Evolutionary conservation across 805 yeast species (phyloP).

Genomic region (Clavispora phyllophila): DNA sequence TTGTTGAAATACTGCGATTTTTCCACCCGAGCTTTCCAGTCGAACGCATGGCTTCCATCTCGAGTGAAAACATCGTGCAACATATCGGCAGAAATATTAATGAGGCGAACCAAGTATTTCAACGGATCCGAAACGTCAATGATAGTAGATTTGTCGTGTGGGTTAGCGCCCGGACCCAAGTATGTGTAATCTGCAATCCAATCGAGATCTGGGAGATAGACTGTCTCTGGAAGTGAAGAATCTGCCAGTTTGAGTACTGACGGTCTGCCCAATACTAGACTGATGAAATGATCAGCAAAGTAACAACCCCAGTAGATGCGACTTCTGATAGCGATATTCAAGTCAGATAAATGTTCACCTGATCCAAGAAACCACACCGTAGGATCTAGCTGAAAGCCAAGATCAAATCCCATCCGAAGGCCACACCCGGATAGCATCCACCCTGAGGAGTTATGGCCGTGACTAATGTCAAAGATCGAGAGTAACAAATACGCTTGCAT

Average conservation of each 20-base stretch:
- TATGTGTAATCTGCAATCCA: slow-evolving; percentile 1
- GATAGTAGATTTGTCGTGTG: not conserved
- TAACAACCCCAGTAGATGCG: slow-evolving; percentile 6
- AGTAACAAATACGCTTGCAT: slow-evolving; percentile 3
- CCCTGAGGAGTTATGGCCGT: slow-evolving; percentile 2
- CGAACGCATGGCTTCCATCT: not conserved
- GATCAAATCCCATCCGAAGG: slow-evolving; percentile 3
- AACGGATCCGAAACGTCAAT: slow-evolving; percentile 1
- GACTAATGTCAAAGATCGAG: slow-evolving; percentile 1
- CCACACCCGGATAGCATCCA: slow-evolving; percentile 5
- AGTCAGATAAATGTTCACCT: not conserved
- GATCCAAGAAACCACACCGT: not conserved
- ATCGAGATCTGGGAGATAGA: slow-evolving; percentile 1
- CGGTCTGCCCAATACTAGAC: slow-evolving; percentile 3
- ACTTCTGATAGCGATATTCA: not conserved
- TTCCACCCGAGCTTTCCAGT: not conserved
- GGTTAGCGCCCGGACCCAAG: slow-evolving; percentile 3
- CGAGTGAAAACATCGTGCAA: slow-evolving; percentile 2
- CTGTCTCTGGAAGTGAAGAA: slow-evolving; percentile 1
- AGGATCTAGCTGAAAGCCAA: slow-evolving; percentile 4
- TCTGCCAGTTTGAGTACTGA: not conserved
- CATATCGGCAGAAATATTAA: not conserved
- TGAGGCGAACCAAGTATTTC: not conserved
- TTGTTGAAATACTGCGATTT: slow-evolving; percentile 1
- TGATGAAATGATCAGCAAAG: slow-evolving; percentile 3